These are phyloP conservation scores for Cyclotella baltica DNA, from an alignment of 108 stramenopile species.

Conservation along the genomic window DNA sequence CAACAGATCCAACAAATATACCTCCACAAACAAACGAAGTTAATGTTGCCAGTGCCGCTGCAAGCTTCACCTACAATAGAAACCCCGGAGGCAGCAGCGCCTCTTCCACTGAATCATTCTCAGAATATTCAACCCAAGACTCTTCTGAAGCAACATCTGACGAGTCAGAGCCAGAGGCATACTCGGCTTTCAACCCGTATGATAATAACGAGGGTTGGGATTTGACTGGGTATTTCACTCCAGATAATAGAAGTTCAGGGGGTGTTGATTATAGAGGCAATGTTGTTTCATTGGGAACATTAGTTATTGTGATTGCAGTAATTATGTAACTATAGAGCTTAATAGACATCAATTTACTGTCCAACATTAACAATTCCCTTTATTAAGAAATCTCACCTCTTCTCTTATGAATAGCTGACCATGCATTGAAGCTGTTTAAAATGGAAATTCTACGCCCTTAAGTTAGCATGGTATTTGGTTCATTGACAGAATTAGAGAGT, in stretches of 20 bases:
- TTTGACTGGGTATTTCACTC: constrained; percentile 8
- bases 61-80: constrained; percentile 16
- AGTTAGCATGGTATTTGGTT: too few species aligned
- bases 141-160: not conserved
- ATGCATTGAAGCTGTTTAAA: too few species aligned
- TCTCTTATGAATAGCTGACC: too few species aligned
- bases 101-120: not conserved
- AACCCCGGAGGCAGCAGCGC: not conserved
- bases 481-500: too few species aligned
- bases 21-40: not conserved
- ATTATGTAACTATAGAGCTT: not conserved
- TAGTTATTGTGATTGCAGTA: not conserved
- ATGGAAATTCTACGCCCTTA: too few species aligned
- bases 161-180: not conserved
- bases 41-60: constrained; percentile 12
- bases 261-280: not conserved
- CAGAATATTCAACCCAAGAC: not conserved
- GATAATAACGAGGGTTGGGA: constrained; percentile 9
- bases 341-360: not conserved
- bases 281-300: not conserved
- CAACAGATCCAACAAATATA: not conserved
- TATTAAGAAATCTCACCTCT: too few species aligned
- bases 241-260: not conserved
- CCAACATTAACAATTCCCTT: too few species aligned
- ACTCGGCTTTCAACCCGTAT: constrained; percentile 2